Conservation (phyloP, 139 green algal species). For the Trebouxia sp. region DNA sequence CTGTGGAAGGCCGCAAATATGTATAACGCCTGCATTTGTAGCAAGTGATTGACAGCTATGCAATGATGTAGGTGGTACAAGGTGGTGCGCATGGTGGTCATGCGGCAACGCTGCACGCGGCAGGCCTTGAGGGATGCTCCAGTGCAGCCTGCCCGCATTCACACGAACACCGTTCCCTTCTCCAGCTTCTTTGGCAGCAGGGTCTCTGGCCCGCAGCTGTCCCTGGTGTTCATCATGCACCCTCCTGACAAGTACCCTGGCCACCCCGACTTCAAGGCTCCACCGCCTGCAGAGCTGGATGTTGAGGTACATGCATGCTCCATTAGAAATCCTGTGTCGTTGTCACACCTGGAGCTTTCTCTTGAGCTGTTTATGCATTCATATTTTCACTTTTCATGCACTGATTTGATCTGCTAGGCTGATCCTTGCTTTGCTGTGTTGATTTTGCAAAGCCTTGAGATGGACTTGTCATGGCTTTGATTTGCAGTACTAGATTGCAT, state of each 20-base stretch:
- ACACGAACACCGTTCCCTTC: neutral
- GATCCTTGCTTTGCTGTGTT: neutral
- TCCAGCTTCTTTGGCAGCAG: conserved; percentile 29
- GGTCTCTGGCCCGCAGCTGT: conserved; percentile 35
- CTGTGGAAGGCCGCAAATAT: too few relatives aligned
- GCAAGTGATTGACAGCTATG: too few relatives aligned
- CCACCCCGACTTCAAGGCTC: conserved; percentile 20
- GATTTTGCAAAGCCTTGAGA: too few relatives aligned
- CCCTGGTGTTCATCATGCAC: neutral
- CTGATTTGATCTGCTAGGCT: too few relatives aligned
- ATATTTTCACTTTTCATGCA: too few relatives aligned
- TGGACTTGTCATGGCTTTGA: too few relatives aligned
- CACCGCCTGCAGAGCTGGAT: conserved; percentile 28
- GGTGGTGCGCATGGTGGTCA: conserved; percentile 42
- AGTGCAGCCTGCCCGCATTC: conserved; percentile 5
- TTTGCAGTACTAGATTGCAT: neutral
- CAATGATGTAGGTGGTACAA: conserved; percentile 46
- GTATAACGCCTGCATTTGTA: too few relatives aligned
- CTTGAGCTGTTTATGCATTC: neutral
- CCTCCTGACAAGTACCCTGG: conserved; percentile 17
- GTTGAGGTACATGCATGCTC: conserved; percentile 13
- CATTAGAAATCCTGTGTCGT: too few relatives aligned
- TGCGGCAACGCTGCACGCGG: conserved; percentile 37
- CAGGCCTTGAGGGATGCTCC: neutral
- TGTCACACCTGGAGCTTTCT: neutral